Conservation (phyloP, 805 yeast species). For the Kuraishia piskuri region DNA sequence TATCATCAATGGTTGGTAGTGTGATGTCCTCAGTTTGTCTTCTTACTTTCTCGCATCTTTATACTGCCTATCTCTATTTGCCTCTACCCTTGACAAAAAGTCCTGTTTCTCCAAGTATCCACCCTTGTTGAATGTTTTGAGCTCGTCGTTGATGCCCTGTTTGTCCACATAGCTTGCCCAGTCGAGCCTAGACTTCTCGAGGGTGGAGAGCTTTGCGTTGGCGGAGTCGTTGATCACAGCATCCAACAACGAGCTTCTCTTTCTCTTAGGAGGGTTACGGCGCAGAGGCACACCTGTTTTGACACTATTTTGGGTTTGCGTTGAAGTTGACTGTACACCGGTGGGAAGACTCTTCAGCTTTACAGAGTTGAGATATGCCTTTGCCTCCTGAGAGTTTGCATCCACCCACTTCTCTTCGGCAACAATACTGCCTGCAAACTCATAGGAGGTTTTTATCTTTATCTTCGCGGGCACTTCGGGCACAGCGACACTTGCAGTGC, state of each 20-base stretch:
- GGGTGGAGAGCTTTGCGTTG: slow-evolving; percentile 76
- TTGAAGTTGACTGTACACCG: background rate
- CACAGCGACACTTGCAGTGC: background rate
- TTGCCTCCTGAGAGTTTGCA: slow-evolving; percentile 76
- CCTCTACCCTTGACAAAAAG: slow-evolving; percentile 70
- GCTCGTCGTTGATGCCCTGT: slow-evolving; percentile 76
- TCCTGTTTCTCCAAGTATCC: slow-evolving; percentile 91
- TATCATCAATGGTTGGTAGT: too few relatives aligned
- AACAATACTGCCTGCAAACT: slow-evolving; percentile 81
- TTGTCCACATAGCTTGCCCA: slow-evolving; percentile 94
- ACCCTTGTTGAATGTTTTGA: slow-evolving; percentile 71
- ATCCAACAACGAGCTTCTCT: slow-evolving; percentile 69
- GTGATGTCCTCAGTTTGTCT: background rate
- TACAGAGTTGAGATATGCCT: slow-evolving; percentile 61
- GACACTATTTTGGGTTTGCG: background rate
- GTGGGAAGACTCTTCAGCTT: slow-evolving; percentile 19
- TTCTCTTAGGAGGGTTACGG: slow-evolving; percentile 36
- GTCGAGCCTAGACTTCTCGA: slow-evolving; percentile 88
- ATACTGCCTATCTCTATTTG: slow-evolving; percentile 41
- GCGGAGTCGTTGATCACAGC: slow-evolving; percentile 63
- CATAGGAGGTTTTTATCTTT: slow-evolving; percentile 67
- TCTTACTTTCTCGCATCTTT: slow-evolving; percentile 26
- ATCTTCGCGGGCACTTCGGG: slow-evolving; percentile 37
- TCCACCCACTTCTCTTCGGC: slow-evolving; percentile 76
- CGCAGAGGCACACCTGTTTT: slow-evolving; percentile 1